These are phyloP conservation scores for Ophidiomyces ophidiicola DNA, from an alignment of 2,329 filamentous ascomycete species.

Conservation along the genomic window DNA sequence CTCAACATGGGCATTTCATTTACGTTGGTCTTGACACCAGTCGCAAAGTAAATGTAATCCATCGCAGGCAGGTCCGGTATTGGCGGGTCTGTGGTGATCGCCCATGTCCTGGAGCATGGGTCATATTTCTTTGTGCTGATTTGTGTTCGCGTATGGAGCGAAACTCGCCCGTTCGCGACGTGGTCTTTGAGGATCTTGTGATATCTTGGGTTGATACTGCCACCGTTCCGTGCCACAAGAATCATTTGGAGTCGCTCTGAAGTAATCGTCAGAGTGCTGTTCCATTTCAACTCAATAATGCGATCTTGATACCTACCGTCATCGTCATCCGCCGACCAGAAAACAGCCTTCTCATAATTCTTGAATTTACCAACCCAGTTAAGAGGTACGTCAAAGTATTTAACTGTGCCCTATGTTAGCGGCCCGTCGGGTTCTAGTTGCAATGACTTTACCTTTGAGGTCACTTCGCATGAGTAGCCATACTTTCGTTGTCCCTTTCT, in stretches of 20 bases:
- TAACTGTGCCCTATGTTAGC: slow-evolving; percentile 35
- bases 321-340: slow-evolving; percentile 64
- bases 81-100: slow-evolving; percentile 42
- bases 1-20: slow-evolving; percentile 48
- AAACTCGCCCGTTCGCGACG: slow-evolving; percentile 40
- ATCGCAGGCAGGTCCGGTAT: slow-evolving; percentile 39
- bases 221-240: slow-evolving; percentile 55
- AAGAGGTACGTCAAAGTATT: slow-evolving; percentile 66
- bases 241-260: slow-evolving; percentile 54
- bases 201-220: slow-evolving; percentile 61
- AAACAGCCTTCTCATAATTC: slow-evolving; percentile 62
- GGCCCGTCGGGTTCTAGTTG: slow-evolving; percentile 6
- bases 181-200: slow-evolving; percentile 55
- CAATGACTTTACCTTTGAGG: slow-evolving; percentile 30
- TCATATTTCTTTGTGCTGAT: slow-evolving; percentile 45
- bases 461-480: slow-evolving; percentile 55
- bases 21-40: slow-evolving; percentile 56
- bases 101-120: slow-evolving; percentile 37
- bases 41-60: slow-evolving; percentile 65
- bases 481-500: slow-evolving; percentile 53
- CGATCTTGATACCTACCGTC: slow-evolving; percentile 31
- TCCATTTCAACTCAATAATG: not conserved
- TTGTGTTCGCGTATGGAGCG: slow-evolving; percentile 46
- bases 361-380: slow-evolving; percentile 74
- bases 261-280: slow-evolving; percentile 1